Conservation (phyloP, 805 yeast species). For the Cyberlindnera saturnus region DNA sequence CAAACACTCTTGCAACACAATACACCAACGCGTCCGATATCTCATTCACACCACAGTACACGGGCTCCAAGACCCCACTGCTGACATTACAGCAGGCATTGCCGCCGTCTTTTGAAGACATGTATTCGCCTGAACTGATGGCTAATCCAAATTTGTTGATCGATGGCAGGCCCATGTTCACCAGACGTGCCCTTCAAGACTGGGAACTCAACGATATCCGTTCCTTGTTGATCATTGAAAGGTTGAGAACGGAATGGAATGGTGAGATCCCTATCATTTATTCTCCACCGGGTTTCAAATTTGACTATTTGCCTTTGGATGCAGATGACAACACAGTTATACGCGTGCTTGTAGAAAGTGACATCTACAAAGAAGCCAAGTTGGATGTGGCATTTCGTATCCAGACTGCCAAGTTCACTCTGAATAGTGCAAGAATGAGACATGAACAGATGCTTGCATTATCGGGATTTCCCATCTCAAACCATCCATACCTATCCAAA, state of each 20-base stretch:
- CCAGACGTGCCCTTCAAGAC: conserved; percentile 55
- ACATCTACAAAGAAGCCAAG: conserved; percentile 60
- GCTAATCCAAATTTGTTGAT: conserved; percentile 38
- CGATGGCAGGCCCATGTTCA: conserved; percentile 58
- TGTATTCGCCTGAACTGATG: conserved; percentile 52
- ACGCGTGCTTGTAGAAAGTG: conserved; percentile 46
- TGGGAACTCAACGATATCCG: conserved; percentile 71
- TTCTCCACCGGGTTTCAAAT: conserved; percentile 32
- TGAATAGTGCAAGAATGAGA: conserved; percentile 48
- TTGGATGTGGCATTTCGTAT: conserved; percentile 46
- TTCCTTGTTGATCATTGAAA: conserved; percentile 47
- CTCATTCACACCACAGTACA: conserved; percentile 2
- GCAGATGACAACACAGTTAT: conserved; percentile 48
- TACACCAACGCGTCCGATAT: conserved; percentile 10
- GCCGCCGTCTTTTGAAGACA: conserved; percentile 46
- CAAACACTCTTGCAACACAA: conserved; percentile 15
- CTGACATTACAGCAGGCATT: conserved; percentile 42
- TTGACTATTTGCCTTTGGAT: conserved; percentile 47
- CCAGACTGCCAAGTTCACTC: conserved; percentile 59
- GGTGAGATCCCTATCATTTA: conserved; percentile 40
- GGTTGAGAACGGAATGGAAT: conserved; percentile 49
- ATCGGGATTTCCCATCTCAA: conserved; percentile 13
- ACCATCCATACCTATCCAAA: conserved; percentile 30
- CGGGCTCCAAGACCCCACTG: conserved; percentile 1
- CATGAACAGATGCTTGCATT: conserved; percentile 32